Evolutionary conservation across 768 basidiomycete species (phyloP).

Genomic region (Boletus pseudo-olivaceus): DNA sequence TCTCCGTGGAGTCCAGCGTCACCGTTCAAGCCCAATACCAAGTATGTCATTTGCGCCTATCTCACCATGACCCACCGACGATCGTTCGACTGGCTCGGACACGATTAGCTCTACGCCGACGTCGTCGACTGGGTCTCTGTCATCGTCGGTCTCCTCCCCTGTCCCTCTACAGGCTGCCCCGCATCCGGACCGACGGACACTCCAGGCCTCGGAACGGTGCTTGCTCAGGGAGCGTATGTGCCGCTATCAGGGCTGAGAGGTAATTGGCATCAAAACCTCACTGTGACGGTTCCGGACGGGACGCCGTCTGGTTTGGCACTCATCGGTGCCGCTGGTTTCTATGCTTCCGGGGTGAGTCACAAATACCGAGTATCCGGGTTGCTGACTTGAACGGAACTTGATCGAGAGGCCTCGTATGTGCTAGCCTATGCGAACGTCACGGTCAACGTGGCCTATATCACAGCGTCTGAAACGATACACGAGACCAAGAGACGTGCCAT

Average conservation of each 20-base stretch:
- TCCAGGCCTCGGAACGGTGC: constrained; percentile 32
- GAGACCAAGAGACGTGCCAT: neutral
- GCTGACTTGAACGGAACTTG: neutral
- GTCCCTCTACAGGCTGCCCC: constrained; percentile 22
- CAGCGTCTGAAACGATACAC: neutral
- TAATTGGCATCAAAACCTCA: constrained; percentile 40
- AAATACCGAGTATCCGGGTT: neutral
- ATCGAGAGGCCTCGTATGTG: neutral
- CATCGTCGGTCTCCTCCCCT: constrained; percentile 36
- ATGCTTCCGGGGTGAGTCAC: constrained; percentile 32
- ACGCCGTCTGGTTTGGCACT: constrained; percentile 26
- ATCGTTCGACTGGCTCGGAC: too few relatives aligned
- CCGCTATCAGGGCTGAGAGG: neutral
- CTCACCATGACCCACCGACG: neutral
- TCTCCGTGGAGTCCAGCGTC: constrained; percentile 35
- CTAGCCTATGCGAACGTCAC: neutral
- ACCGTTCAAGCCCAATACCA: constrained; percentile 43
- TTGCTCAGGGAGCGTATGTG: constrained; percentile 38
- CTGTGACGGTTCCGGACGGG: constrained; percentile 31
- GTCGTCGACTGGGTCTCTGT: constrained; percentile 37
- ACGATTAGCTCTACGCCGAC: neutral
- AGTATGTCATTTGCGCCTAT: constrained; percentile 20
- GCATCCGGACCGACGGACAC: constrained; percentile 11
- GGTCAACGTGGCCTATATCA: neutral
- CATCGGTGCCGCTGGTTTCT: constrained; percentile 30